phyloP scores from a whole-genome alignment of 108 stramenopile species.

The Fragilariopsis cylindrus region DNA sequence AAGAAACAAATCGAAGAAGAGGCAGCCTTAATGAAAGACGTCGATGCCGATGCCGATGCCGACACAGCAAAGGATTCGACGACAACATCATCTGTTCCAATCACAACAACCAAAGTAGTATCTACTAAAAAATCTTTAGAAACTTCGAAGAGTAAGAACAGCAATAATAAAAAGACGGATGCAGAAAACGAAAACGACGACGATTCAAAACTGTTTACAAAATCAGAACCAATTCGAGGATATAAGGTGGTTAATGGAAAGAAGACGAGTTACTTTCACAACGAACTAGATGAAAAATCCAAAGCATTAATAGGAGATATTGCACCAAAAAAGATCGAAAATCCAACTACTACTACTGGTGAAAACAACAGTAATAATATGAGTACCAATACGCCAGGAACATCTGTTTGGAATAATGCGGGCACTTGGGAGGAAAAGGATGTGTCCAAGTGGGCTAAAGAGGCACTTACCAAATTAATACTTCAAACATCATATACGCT shows the following conservation, averaged over 20 bases:
- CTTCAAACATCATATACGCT: constrained; percentile 56
- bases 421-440: constrained; percentile 95
- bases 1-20: constrained; percentile 55
- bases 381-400: constrained; percentile 11
- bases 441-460: constrained; percentile 84
- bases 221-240: constrained; percentile 85
- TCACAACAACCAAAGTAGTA: constrained; percentile 11
- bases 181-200: constrained; percentile 24
- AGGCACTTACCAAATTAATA: constrained; percentile 55
- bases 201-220: constrained; percentile 56
- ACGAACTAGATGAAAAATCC: constrained; percentile 92
- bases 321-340: constrained; percentile 86
- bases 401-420: constrained; percentile 70
- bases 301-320: constrained; percentile 93
- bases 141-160: constrained; percentile 13
- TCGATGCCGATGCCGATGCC: constrained; percentile 9
- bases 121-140: neutral
- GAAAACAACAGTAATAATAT: neutral
- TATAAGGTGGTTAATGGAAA: constrained; percentile 97
- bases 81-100: neutral
- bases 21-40: constrained; percentile 38
- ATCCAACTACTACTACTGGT: constrained; percentile 20
- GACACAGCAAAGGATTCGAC: constrained; percentile 8
- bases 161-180: constrained; percentile 20
- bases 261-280: constrained; percentile 95